These are phyloP conservation scores for Penicillium malachiteum DNA, from an alignment of 495 filamentous ascomycete species.

Conservation along the genomic window DNA sequence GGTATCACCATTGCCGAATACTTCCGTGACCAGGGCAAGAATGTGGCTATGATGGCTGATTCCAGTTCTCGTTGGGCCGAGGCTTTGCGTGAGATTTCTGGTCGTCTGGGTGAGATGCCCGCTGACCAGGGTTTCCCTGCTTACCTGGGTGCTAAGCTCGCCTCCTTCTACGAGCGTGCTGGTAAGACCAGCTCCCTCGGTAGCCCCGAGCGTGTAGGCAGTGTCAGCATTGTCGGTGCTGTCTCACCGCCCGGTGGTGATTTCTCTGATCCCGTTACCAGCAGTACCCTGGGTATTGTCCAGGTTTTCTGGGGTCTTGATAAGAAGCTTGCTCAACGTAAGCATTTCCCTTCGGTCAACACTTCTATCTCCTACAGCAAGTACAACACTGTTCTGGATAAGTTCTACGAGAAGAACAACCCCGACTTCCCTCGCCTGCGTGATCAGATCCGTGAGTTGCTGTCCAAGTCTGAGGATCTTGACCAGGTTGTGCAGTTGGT, in stretches of 20 bases:
- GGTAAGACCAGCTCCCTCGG: constrained; percentile 83
- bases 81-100: constrained; percentile 96
- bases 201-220: constrained; percentile 81
- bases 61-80: constrained; percentile 98
- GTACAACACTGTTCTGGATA: constrained; percentile 83
- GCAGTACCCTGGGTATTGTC: constrained; percentile 91
- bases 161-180: constrained; percentile 98
- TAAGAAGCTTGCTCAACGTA: constrained; percentile 98
- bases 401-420: constrained; percentile 87
- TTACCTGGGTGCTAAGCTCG: constrained; percentile 93
- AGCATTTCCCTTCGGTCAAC: constrained; percentile 99
- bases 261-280: constrained; percentile 98
- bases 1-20: constrained; percentile 98
- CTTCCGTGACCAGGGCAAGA: constrained; percentile 96
- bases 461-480: constrained; percentile 92
- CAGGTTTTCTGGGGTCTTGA: constrained; percentile 99
- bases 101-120: constrained; percentile 98
- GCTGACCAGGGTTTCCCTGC: constrained; percentile 99
- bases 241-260: constrained; percentile 98
- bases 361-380: constrained; percentile 96
- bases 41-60: constrained; percentile 99
- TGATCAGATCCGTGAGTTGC: constrained; percentile 86
- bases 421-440: constrained; percentile 92
- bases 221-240: constrained; percentile 96
- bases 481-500: constrained; percentile 99